A percentile compares a stretch with the other conserved stretches of the same genome.
Evolutionary conservation across 306 rosid species (phyloP).

Genomic region (Hylodesmum podocarpum): DNA sequence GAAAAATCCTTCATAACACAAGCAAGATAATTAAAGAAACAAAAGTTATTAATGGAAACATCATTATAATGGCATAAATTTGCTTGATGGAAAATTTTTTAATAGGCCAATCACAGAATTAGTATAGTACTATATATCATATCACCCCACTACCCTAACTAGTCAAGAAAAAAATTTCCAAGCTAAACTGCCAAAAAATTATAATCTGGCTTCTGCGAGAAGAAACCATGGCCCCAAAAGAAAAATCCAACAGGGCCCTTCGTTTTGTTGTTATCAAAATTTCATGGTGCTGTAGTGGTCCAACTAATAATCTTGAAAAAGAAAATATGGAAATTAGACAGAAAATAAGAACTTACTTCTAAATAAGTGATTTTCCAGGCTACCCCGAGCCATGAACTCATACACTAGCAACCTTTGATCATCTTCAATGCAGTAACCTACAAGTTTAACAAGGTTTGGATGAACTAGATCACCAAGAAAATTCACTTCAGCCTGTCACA

Average conservation of each 20-base stretch:
- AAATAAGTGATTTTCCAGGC: slow-evolving; percentile 84
- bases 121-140: not conserved
- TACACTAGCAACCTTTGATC: slow-evolving; percentile 75
- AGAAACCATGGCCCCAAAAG: slow-evolving; percentile 13
- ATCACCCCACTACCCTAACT: not conserved
- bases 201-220: not conserved
- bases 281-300: not conserved
- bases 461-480: slow-evolving; percentile 74
- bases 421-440: slow-evolving; percentile 83
- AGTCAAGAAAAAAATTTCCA: not conserved
- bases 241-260: not conserved
- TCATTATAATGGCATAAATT: not conserved
- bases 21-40: slow-evolving; percentile 13
- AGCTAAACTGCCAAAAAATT: not conserved
- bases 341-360: slow-evolving; percentile 59
- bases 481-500: slow-evolving; percentile 82
- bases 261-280: slow-evolving; percentile 3
- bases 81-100: slow-evolving; percentile 1
- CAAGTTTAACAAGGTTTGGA: no score
- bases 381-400: slow-evolving; percentile 86
- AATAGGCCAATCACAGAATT: not conserved
- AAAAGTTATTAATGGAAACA: not conserved
- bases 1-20: not conserved
- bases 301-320: slow-evolving; percentile 11
- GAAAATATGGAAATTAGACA: not conserved